Base-by-base conservation (phyloP, 208 protist species). In the Strigomonas culicis region DNA sequence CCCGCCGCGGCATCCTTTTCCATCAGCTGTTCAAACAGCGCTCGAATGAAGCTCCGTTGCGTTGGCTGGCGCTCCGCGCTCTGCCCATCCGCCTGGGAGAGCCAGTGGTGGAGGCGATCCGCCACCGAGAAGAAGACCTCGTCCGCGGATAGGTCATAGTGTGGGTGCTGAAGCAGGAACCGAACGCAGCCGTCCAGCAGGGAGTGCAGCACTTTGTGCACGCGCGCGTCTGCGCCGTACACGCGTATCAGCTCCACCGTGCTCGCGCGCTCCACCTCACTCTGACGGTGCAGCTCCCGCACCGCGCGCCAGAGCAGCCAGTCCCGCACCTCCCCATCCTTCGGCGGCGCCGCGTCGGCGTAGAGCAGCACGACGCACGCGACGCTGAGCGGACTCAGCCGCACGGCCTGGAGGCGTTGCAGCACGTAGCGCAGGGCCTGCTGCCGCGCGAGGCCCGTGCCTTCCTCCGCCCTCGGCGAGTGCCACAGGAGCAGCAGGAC, bases 401-500 rank as follows among this genome's bases (percentile, higher is more conserved):
- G 46, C 13, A 58, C 44, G 50, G 32, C 47, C 4, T 66, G 47
- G 13, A 66, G 22, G 61, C 49, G 61, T 19, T 34, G 31, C 15
- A 66, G 34, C 30, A 50, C 61, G 3, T 6, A 8, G 19, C 22
- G 21, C 22, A 51, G 46, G 21, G 46, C 46, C 1, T 51, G 21
- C 11, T 28, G 22, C 21, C 22, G 21, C 6, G 22, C 46, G 46
- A 27, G 2, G 46, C 7, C 19, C 7, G 22, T 24, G 2, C 21
- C 27, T 13, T 6, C 15, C 28, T 32, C 10, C 28, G 11, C 1
- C 1, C 17, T 1, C 27, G 51, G 4, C 8, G 51, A n/a, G 7
- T 7, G 8, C 15, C 34, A 75, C 32, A n/a, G 68, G 22, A 27
- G 67, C 28, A 36, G 66, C 58, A 39, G 72, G 61, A 34, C 70